Evolutionary conservation across 2,329 filamentous ascomycete species (phyloP).

Genomic region (Colletotrichum orbiculare): DNA sequence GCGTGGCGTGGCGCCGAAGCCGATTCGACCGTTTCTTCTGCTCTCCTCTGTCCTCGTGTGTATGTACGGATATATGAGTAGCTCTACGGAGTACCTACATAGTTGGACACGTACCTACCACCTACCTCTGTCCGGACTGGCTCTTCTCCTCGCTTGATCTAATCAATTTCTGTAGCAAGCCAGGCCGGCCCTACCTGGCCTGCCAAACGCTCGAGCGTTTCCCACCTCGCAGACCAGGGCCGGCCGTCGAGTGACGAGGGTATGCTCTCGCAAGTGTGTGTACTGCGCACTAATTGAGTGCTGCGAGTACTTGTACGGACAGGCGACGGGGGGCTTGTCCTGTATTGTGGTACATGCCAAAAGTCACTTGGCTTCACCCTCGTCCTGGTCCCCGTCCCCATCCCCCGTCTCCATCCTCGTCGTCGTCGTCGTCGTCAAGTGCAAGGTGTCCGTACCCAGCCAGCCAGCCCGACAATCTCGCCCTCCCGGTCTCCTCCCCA

Average conservation of each 20-base stretch:
- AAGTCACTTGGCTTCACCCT: slow-evolving; percentile 36
- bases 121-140: slow-evolving; percentile 36
- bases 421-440: too few species aligned
- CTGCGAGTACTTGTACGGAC: background rate
- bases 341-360: slow-evolving; percentile 35
- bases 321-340: background rate
- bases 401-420: background rate
- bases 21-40: too few species aligned
- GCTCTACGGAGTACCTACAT: too few species aligned
- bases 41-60: too few species aligned
- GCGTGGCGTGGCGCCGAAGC: slow-evolving; percentile 9
- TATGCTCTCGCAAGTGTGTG: slow-evolving; percentile 13
- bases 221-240: slow-evolving; percentile 24
- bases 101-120: background rate
- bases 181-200: slow-evolving; percentile 36
- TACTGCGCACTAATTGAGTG: background rate
- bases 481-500: background rate
- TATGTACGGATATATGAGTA: too few species aligned
- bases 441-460: background rate
- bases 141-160: slow-evolving; percentile 39
- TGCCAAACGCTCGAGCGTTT: slow-evolving; percentile 39
- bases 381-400: background rate
- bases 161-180: slow-evolving; percentile 41
- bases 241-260: slow-evolving; percentile 12
- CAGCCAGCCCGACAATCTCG: background rate